Percentiles rank a stretch among this genome's conserved stretches.
These are phyloP conservation scores for Haemoproteus tartakovskyi DNA, from an alignment of 169 alveolate species.

Conservation along the genomic window DNA sequence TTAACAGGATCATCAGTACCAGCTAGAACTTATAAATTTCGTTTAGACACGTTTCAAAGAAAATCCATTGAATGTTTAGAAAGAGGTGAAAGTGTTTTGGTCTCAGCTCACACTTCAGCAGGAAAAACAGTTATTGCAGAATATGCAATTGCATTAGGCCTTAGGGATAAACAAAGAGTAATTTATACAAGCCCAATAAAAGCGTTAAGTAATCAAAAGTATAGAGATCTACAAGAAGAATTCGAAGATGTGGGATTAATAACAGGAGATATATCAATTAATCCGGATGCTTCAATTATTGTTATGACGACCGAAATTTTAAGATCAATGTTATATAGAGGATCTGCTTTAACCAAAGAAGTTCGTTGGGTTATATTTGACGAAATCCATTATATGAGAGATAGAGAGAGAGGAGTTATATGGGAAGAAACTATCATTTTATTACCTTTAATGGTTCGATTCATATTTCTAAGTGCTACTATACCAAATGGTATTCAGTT, in stretches of 20 bases:
- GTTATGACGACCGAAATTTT: slow-evolving; percentile 99
- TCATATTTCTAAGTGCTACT: slow-evolving; percentile 98
- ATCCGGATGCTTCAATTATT: slow-evolving; percentile 96
- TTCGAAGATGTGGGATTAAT: slow-evolving; percentile 97
- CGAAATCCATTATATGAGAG: slow-evolving; percentile 99
- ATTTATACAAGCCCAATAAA: slow-evolving; percentile 99
- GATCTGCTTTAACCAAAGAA: slow-evolving; percentile 91
- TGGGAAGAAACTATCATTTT: slow-evolving; percentile 99
- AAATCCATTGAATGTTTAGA: slow-evolving; percentile 94
- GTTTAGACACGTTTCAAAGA: slow-evolving; percentile 95
- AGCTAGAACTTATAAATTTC: slow-evolving; percentile 90
- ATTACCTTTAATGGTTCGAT: slow-evolving; percentile 90
- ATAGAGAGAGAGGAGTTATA: slow-evolving; percentile 99
- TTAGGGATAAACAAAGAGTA: slow-evolving; percentile 94
- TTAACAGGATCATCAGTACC: slow-evolving; percentile 67
- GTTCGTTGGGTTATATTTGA: slow-evolving; percentile 93
- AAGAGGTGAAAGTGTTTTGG: slow-evolving; percentile 93
- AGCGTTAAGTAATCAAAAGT: slow-evolving; percentile 98
- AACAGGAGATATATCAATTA: slow-evolving; percentile 99
- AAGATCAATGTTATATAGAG: slow-evolving; percentile 96
- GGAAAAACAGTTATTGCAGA: slow-evolving; percentile 99
- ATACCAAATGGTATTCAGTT: slow-evolving; percentile 98
- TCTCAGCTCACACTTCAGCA: slow-evolving; percentile 99
- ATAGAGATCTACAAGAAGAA: slow-evolving; percentile 95
- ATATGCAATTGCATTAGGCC: slow-evolving; percentile 97